Evolutionary conservation across 768 basidiomycete genomes (phyloP).

Genomic region (Pisolithus albus): DNA sequence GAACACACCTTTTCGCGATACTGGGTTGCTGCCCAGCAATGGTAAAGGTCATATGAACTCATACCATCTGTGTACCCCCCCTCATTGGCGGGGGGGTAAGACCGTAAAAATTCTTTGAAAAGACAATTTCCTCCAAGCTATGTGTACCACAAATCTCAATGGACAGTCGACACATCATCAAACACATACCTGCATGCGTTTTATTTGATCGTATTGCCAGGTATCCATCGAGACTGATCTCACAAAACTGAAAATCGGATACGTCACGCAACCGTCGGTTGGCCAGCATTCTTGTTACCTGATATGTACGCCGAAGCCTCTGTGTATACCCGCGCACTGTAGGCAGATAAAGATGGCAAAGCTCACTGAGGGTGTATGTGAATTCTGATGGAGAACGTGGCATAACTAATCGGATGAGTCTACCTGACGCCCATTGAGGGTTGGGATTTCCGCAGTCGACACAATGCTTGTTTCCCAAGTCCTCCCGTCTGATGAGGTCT

Average conservation of each 20-base stretch:
- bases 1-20: constrained; percentile 81
- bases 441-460: constrained; percentile 84
- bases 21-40: constrained; percentile 90
- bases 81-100: constrained; percentile 58
- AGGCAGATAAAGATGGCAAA: constrained; percentile 90
- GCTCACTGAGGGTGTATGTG: constrained; percentile 31
- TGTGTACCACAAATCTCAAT: constrained; percentile 13
- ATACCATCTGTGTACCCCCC: constrained; percentile 63
- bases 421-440: constrained; percentile 93
- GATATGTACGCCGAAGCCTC: constrained; percentile 92
- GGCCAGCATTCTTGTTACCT: constrained; percentile 37
- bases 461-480: constrained; percentile 70
- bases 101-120: constrained; percentile 71
- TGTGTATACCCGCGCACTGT: constrained; percentile 77
- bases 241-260: constrained; percentile 59
- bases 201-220: constrained; percentile 86
- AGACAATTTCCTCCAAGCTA: constrained; percentile 88
- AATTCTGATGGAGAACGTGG: not conserved
- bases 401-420: not conserved
- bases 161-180: constrained; percentile 4
- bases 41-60: constrained; percentile 72
- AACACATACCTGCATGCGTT: constrained; percentile 73
- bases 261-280: not conserved
- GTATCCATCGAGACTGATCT: constrained; percentile 95
- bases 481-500: constrained; percentile 67